Evolutionary conservation across 2,329 filamentous ascomycete genomes (phyloP), one percentile per base, ranked within the genome.

Genomic region (Fusarium drepaniforme): DNA sequence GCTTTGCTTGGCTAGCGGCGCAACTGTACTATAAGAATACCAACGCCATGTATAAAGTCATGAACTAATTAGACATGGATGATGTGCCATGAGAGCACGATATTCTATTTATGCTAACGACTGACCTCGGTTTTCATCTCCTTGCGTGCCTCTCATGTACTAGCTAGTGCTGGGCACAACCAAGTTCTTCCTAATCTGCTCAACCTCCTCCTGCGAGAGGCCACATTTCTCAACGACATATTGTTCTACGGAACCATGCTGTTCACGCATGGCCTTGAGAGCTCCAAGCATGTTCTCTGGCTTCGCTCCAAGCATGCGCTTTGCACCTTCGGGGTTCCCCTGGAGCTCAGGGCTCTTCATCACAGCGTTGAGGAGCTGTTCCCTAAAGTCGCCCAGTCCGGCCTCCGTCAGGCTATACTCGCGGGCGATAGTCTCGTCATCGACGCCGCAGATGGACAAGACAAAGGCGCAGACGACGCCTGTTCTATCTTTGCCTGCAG

Each of bases 401-500:
- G 85, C 76, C 61, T 93, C 90, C 0, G 92, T 94, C 12, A 94
- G 84, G 18, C 87, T 85, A 80, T 95, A 96, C 81, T 96, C 93
- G 12, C 87, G 82, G 0, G 91, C 92, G n/a, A 94, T 87, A 5
- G 83, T 80, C 38, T 89, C 84, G 73, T 91, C 87, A 2, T 86
- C 82, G 0, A 94, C 90, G 5, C 91, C 91, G 11, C 90, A 90
- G 33, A 94, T 85, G 30, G 88, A 83, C 44, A 94, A 85, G 11
- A 95, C 80, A 46, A 96, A 77, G 4, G 92, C 93, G 59, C 90
- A 89, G 53, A 94, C 83, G 6, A 95, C 87, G 3, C 93, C 93
- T 0, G 93, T 95, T 51, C 93, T 87, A 81, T 96, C 93, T 82
- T 96, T 96, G 15, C 93, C 93, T 0, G 92, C 93, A 0, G 93